These are phyloP conservation scores for Pythium myriotylum DNA, from an alignment of 352 stramenopile genomes.

Conservation along the genomic window DNA sequence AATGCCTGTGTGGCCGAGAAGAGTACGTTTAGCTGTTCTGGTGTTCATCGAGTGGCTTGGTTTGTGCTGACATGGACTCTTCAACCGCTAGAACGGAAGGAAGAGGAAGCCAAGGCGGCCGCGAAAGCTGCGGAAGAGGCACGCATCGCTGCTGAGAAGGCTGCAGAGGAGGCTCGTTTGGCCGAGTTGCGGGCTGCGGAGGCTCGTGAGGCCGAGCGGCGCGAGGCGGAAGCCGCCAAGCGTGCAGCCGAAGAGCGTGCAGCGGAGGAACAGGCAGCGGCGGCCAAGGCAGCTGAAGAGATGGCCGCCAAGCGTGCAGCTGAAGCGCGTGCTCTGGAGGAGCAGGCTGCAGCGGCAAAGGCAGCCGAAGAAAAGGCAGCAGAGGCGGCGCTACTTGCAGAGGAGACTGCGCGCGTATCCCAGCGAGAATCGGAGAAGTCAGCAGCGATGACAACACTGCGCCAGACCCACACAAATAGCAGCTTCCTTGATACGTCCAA, in stretches of 20 bases:
- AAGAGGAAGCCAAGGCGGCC: constrained; percentile 30
- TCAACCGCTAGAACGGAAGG: constrained; percentile 26
- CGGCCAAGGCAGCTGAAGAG: constrained; percentile 48
- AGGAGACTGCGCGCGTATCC: constrained; percentile 24
- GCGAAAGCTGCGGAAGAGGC: constrained; percentile 29
- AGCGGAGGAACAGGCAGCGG: constrained; percentile 30
- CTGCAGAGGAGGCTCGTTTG: constrained; percentile 21
- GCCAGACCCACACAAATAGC: constrained; percentile 22
- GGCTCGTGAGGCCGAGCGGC: constrained; percentile 33
- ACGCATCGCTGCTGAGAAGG: constrained; percentile 2
- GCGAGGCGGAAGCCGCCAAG: neutral
- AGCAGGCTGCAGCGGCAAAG: constrained; percentile 28
- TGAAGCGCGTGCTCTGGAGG: constrained; percentile 29
- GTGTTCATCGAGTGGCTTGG: too few species aligned
- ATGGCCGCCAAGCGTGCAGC: constrained; percentile 35
- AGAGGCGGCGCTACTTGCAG: constrained; percentile 11
- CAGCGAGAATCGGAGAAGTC: constrained; percentile 26
- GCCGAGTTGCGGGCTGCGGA: constrained; percentile 20
- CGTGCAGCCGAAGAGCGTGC: constrained; percentile 26
- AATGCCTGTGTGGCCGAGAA: constrained; percentile 50
- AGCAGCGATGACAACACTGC: constrained; percentile 4
- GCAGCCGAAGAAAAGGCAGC: constrained; percentile 27
- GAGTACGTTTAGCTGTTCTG: constrained; percentile 29
- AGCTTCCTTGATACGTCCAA: constrained; percentile 27
- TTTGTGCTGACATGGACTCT: neutral